Evolutionary conservation across 2,329 filamentous ascomycete species (phyloP).

Genomic region (Fusarium napiforme): DNA sequence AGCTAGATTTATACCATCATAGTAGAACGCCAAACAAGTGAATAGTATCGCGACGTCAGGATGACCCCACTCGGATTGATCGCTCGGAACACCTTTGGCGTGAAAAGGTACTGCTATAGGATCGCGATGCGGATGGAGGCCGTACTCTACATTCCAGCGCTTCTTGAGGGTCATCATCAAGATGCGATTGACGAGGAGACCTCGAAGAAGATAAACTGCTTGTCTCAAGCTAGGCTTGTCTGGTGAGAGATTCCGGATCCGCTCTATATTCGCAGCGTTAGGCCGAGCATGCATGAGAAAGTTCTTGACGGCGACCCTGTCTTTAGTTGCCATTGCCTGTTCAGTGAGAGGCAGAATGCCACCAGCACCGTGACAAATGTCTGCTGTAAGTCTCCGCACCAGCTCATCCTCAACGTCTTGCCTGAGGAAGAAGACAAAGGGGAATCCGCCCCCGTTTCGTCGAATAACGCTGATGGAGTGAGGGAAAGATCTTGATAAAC

Average conservation of each 20-base stretch:
- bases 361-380: constrained; percentile 36
- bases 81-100: constrained; percentile 64
- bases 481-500: constrained; percentile 51
- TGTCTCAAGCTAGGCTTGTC: constrained; percentile 39
- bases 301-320: constrained; percentile 43
- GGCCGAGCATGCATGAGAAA: constrained; percentile 35
- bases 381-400: constrained; percentile 33
- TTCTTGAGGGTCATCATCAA: constrained; percentile 70
- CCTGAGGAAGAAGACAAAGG: constrained; percentile 66
- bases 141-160: constrained; percentile 75
- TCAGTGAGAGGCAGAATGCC: constrained; percentile 38
- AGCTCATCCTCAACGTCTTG: constrained; percentile 59
- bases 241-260: constrained; percentile 30
- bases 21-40: constrained; percentile 76
- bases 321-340: constrained; percentile 25
- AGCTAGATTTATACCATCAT: constrained; percentile 61
- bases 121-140: constrained; percentile 64
- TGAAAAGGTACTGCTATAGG: constrained; percentile 67
- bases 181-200: constrained; percentile 69
- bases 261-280: constrained; percentile 5
- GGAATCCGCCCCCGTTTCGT: constrained; percentile 45
- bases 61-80: constrained; percentile 75
- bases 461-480: constrained; percentile 52
- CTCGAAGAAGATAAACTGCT: constrained; percentile 67
- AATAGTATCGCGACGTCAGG: constrained; percentile 74